These are phyloP conservation scores for Chlamydomonas applanata DNA, from an alignment of 139 green algal genomes.

Conservation along the genomic window DNA sequence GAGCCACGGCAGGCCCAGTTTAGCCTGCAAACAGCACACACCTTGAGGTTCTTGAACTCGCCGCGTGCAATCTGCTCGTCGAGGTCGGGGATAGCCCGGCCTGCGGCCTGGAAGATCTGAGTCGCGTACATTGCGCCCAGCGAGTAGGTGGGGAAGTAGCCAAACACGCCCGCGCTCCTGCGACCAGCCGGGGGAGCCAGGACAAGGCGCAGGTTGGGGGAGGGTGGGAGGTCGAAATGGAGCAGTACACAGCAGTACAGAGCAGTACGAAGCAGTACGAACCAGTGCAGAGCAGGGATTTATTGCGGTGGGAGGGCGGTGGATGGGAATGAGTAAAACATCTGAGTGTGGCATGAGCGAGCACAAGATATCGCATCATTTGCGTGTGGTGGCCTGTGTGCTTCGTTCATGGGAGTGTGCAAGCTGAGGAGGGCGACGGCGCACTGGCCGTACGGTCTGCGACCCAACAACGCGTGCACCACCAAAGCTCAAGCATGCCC, in stretches of 20 bases:
- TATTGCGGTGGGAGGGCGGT: background rate
- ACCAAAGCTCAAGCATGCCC: too few species aligned
- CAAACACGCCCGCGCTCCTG: slow-evolving; percentile 71
- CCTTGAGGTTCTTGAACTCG: slow-evolving; percentile 71
- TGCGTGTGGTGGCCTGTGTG: too few species aligned
- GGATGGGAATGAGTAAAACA: background rate
- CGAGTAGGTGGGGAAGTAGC: slow-evolving; percentile 89
- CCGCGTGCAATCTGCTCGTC: slow-evolving; percentile 65
- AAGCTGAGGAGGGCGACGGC: too few species aligned
- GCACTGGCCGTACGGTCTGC: too few species aligned
- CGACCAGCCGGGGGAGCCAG: slow-evolving; percentile 87
- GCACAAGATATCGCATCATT: too few species aligned
- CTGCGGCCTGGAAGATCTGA: slow-evolving; percentile 64
- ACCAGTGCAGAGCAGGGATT: background rate
- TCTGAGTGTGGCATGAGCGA: background rate
- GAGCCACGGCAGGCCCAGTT: too few species aligned
- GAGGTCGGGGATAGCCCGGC: slow-evolving; percentile 61
- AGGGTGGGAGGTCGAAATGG: background rate
- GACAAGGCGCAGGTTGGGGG: background rate
- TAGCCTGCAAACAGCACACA: slow-evolving; percentile 17
- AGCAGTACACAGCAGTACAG: background rate
- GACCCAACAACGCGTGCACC: too few species aligned
- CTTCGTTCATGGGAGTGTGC: too few species aligned
- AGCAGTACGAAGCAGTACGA: background rate
- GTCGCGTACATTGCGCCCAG: slow-evolving; percentile 75